Evolutionary conservation across 2,329 filamentous ascomycete genomes (phyloP), one percentile per base, ranked within the genome.

Genomic region (Aspergillus puulaauensis): DNA sequence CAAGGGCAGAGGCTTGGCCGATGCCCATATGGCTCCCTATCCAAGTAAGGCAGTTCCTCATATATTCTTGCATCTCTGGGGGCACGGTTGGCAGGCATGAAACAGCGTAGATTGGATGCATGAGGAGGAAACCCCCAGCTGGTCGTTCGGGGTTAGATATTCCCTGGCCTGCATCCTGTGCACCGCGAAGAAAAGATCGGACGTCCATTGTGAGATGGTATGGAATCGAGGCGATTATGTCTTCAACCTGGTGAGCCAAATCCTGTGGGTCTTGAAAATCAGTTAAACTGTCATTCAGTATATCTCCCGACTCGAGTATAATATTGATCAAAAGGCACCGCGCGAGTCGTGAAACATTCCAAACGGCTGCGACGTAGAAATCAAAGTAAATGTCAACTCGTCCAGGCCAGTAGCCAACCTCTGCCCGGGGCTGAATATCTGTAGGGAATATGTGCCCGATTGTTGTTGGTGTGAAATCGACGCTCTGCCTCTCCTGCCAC

Each of bases 271-370:
- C 15, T 46, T 39, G 21, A 12, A 6, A 6, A 2, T 46, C 3
- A 1, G 33, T 9, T 1, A 0, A 14, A 4, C 1, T 14, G 8
- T 58, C 40, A 4, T 31, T n/a, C 2, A 41, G 51, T 1, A 44
- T 44, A 6, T 43, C 11, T 2, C 27, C 27, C 2, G 54, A 31
- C 6, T 27, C 21, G 2, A 21, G 3, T 17, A 51, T 54, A 6
- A 58, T 37, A 7, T 58, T 37, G 3, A 54, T 23, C 2, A 58
- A 31, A 19, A 54, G 46, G 12, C 56, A 54, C 23, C 46, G 56
- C 6, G 40, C 56, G 6, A 46, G 19, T n/a, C 56, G 56, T 15
- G 45, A 50, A 3, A 47, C 19, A 24, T 58, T 58, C 40, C 51
- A 51, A 7, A 54, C 24, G 1, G 24, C 23, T 4, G 51, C 56